phyloP scores from a whole-genome alignment of 1,284 basidiomycete species.

The Sanguinoderma infundibulare region DNA sequence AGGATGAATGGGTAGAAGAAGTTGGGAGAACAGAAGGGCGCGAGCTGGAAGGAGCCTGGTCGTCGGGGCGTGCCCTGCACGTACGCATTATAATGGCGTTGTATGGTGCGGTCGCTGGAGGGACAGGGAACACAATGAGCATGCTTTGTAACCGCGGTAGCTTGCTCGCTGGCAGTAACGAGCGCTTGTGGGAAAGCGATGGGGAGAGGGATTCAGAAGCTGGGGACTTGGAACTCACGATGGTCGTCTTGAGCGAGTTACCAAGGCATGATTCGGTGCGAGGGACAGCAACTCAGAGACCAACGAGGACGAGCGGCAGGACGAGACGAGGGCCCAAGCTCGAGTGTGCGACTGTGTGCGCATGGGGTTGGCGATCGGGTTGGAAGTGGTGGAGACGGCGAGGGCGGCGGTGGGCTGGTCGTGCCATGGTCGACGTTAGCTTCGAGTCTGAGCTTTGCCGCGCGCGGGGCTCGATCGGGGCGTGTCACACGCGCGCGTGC shows the following conservation, averaged over 20 bases:
- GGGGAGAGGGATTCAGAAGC: too few relatives aligned
- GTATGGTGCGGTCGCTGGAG: slow-evolving; percentile 25
- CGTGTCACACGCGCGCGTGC: too few relatives aligned
- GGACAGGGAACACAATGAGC: slow-evolving; percentile 1
- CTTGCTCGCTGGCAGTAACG: slow-evolving; percentile 24
- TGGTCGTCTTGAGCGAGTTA: slow-evolving; percentile 29
- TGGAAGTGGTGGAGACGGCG: too few relatives aligned
- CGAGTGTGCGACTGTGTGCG: background rate
- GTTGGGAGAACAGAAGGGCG: slow-evolving; percentile 15
- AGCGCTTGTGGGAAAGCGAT: slow-evolving; percentile 18
- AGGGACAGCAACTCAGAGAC: slow-evolving; percentile 6
- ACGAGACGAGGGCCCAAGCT: slow-evolving; percentile 13
- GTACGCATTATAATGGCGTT: slow-evolving; percentile 31
- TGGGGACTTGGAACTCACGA: slow-evolving; percentile 29
- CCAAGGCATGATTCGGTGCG: slow-evolving; percentile 27
- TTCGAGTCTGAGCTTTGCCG: too few relatives aligned
- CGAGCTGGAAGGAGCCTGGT: slow-evolving; percentile 18
- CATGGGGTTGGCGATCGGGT: too few relatives aligned
- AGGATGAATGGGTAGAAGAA: slow-evolving; percentile 5
- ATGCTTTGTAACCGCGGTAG: slow-evolving; percentile 20
- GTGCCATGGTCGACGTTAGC: too few relatives aligned
- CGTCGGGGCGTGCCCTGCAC: slow-evolving; percentile 27
- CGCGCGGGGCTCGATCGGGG: too few relatives aligned
- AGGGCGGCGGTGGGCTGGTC: too few relatives aligned
- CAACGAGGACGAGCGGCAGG: slow-evolving; percentile 4